Evolutionary conservation across 2,329 filamentous ascomycete genomes (phyloP).

Genomic region (Penicillium brevicompactum): DNA sequence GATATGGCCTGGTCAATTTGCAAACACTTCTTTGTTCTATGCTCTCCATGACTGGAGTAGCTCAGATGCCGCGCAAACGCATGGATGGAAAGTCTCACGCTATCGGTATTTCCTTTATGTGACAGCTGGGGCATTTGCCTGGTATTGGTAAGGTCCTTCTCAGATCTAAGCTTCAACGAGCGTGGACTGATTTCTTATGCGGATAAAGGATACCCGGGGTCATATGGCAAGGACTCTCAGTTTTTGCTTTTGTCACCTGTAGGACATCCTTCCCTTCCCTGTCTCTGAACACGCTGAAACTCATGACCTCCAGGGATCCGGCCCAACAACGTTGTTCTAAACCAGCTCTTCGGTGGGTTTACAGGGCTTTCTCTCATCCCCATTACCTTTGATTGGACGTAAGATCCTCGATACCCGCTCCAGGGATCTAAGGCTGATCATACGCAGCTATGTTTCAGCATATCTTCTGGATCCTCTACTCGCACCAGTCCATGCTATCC

Average conservation of each 20-base stretch:
- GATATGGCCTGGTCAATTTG: slow-evolving; percentile 70
- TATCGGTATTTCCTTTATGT: slow-evolving; percentile 64
- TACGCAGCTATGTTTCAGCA: slow-evolving; percentile 20
- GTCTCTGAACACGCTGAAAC: neutral
- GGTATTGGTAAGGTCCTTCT: slow-evolving; percentile 53
- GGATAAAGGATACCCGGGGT: slow-evolving; percentile 57
- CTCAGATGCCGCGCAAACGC: slow-evolving; percentile 55
- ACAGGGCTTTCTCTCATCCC: slow-evolving; percentile 70
- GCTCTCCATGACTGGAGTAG: slow-evolving; percentile 67
- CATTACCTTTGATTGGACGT: slow-evolving; percentile 54
- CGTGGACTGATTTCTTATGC: neutral
- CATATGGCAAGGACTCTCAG: slow-evolving; percentile 65
- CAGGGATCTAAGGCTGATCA: neutral
- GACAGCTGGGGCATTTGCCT: slow-evolving; percentile 58
- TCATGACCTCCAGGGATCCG: slow-evolving; percentile 44
- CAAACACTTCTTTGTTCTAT: slow-evolving; percentile 66
- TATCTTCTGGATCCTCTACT: slow-evolving; percentile 35
- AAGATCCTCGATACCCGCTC: slow-evolving; percentile 12
- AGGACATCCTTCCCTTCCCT: neutral
- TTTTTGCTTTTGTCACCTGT: slow-evolving; percentile 71
- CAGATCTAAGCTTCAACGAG: neutral
- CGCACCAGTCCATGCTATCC: slow-evolving; percentile 30
- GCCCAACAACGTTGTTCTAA: slow-evolving; percentile 57
- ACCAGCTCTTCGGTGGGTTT: slow-evolving; percentile 64
- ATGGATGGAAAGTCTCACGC: slow-evolving; percentile 65